Evolutionary conservation across 768 basidiomycete species (phyloP).

Genomic region (Mycena galericulata): DNA sequence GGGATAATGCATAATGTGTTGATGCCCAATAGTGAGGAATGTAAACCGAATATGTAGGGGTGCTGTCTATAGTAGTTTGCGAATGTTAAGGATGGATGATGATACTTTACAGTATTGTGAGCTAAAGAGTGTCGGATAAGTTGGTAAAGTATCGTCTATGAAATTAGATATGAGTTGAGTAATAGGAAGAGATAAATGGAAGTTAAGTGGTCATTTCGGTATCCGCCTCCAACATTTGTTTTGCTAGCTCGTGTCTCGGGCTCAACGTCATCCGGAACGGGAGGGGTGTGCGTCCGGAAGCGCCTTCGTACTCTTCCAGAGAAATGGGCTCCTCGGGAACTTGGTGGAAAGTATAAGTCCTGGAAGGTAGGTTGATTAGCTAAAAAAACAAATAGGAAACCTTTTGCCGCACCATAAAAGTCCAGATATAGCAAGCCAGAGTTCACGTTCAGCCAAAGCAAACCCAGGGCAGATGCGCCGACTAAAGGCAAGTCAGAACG

Average conservation of each 20-base stretch:
- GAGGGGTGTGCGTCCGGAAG: constrained; percentile 47
- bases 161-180: too few relatives aligned
- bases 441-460: constrained; percentile 48
- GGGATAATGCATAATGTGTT: too few relatives aligned
- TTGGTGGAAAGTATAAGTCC: constrained; percentile 41
- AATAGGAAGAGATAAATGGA: too few relatives aligned
- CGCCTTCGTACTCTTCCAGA: constrained; percentile 53
- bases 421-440: constrained; percentile 50
- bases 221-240: constrained; percentile 9
- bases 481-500: constrained; percentile 24
- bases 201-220: not conserved
- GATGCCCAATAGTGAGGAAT: too few relatives aligned
- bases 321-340: constrained; percentile 49
- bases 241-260: constrained; percentile 4
- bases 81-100: too few relatives aligned
- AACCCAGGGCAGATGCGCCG: constrained; percentile 50
- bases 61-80: too few relatives aligned
- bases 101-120: not conserved
- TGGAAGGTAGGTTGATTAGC: not conserved
- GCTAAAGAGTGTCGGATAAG: too few relatives aligned
- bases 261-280: constrained; percentile 42
- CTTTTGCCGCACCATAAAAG: constrained; percentile 43
- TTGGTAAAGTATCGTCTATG: too few relatives aligned
- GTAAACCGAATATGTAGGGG: too few relatives aligned
- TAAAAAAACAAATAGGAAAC: not conserved